Base-by-base conservation (phyloP, 2,329 filamentous ascomycete species). In the Aspergillus quadricinctus region DNA sequence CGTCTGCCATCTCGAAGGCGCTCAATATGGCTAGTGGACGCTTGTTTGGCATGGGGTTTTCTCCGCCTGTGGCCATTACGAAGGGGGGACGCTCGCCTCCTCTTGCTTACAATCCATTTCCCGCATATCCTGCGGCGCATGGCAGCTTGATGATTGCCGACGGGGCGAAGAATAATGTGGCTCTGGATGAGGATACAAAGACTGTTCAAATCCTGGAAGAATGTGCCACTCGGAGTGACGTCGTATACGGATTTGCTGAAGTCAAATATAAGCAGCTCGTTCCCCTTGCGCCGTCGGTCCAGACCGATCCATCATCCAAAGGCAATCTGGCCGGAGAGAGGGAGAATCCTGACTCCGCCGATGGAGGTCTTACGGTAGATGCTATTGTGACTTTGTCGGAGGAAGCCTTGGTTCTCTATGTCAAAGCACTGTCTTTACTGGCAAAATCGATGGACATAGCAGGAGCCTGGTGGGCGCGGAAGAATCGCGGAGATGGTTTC, bases 261-360 rank as follows among this genome's bases (percentile, higher is more conserved):
- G 93, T 99, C 69, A 99, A 99, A 75, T 97, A 95, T 75, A 94
- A 95, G 74, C 94, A 99, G 73, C 82, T 99, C n/a, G 85, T 97
- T 50, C 94, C 94, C 3, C 78, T 94, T 48, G 86, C 90, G 1
- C 94, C 93, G 1, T 93, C 89, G 3, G 70, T 71, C 23, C 74
- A 76, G 31, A 64, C 69, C 5, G 73, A 77, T 43, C 57, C 61
- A 3, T 53, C 68, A 6, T 64, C 64, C 9, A 69, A 66, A 50
- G 61, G 61, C 45, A 68, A 48, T 64, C 63, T 52, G 55, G 74
- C 49, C 60, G 72, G 57, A 43, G 72, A 56, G 55, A 62, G 58
- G 29, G 67, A 68, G 68, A 80, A 61, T 21, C 71, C 73, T 4
- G 76, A 80, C n/a, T 74, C 77, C 10, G 88, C 92, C 17, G 89